These are phyloP conservation scores for Candida stauntonica DNA, from an alignment of 805 yeast genomes.

Conservation along the genomic window DNA sequence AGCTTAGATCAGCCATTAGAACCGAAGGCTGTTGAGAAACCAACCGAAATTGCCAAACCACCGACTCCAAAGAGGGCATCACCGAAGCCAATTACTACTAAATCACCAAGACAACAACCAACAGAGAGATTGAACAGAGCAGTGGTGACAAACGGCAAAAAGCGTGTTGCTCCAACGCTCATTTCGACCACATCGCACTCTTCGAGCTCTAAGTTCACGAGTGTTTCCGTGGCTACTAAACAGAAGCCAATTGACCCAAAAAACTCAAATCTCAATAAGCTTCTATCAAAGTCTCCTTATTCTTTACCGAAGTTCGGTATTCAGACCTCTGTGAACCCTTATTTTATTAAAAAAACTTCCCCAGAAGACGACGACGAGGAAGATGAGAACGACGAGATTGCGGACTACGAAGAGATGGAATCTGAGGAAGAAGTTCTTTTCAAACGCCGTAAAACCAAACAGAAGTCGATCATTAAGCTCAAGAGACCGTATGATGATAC, in stretches of 20 bases:
- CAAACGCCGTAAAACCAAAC: slow-evolving; percentile 31
- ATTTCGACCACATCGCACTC: slow-evolving; percentile 42
- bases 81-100: background rate
- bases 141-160: slow-evolving; percentile 70
- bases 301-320: slow-evolving; percentile 60
- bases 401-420: slow-evolving; percentile 39
- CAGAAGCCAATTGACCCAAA: slow-evolving; percentile 7
- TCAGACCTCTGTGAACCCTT: slow-evolving; percentile 59
- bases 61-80: too few relatives aligned
- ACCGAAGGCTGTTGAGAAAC: background rate
- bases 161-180: slow-evolving; percentile 67
- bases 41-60: too few relatives aligned
- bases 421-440: slow-evolving; percentile 36
- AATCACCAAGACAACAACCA: slow-evolving; percentile 16
- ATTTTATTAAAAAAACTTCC: slow-evolving; percentile 32
- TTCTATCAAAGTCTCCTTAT: slow-evolving; percentile 42
- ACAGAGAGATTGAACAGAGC: slow-evolving; percentile 39
- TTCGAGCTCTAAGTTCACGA: slow-evolving; percentile 15
- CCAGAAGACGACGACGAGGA: slow-evolving; percentile 24
- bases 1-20: slow-evolving; percentile 24
- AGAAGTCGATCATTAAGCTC: slow-evolving; percentile 19
- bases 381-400: slow-evolving; percentile 26
- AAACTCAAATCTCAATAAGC: slow-evolving; percentile 1
- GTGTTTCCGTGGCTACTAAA: slow-evolving; percentile 11
- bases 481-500: slow-evolving; percentile 16